phyloP scores from a whole-genome alignment of 345 rosid genomes.

The Durio zibethinus region DNA sequence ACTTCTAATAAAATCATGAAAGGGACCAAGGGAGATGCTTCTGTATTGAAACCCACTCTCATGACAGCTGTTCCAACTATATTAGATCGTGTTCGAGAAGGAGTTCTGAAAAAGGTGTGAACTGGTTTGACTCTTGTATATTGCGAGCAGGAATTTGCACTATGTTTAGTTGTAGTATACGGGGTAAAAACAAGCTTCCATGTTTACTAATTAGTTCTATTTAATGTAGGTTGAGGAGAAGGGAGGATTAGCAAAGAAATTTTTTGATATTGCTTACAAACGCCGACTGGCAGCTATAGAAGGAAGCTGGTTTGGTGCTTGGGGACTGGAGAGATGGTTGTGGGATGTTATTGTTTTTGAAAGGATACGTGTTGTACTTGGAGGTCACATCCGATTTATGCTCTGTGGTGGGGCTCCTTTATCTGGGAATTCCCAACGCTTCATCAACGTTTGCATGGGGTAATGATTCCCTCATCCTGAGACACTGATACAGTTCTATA shows the following conservation, averaged over 20 bases:
- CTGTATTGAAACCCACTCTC: neutral
- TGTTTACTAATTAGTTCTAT: conserved; percentile 13
- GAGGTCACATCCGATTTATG: conserved; percentile 71
- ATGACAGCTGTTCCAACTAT: conserved; percentile 21
- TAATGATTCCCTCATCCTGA: conserved; percentile 28
- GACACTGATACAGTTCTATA: neutral
- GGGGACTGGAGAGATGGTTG: conserved; percentile 69
- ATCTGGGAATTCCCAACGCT: conserved; percentile 75
- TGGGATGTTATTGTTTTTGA: conserved; percentile 75
- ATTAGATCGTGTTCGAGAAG: conserved; percentile 78
- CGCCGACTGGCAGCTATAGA: conserved; percentile 67
- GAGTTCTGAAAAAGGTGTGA: conserved; percentile 71
- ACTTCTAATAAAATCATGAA: conserved; percentile 75
- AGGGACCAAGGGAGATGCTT: conserved; percentile 80
- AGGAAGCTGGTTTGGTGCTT: conserved; percentile 95
- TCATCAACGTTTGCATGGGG: conserved; percentile 94
- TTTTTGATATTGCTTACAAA: conserved; percentile 64
- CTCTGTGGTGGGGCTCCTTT: conserved; percentile 94
- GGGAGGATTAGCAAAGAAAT: conserved; percentile 65
- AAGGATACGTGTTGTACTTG: conserved; percentile 61
- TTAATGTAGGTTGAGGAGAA: conserved; percentile 65
- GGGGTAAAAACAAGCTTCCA: neutral
- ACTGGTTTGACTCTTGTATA: neutral
- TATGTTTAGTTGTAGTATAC: neutral
- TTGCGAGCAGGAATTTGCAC: neutral